Evolutionary conservation across 148 eudicot genomes (phyloP).

Genomic region (Cornus suecica): DNA sequence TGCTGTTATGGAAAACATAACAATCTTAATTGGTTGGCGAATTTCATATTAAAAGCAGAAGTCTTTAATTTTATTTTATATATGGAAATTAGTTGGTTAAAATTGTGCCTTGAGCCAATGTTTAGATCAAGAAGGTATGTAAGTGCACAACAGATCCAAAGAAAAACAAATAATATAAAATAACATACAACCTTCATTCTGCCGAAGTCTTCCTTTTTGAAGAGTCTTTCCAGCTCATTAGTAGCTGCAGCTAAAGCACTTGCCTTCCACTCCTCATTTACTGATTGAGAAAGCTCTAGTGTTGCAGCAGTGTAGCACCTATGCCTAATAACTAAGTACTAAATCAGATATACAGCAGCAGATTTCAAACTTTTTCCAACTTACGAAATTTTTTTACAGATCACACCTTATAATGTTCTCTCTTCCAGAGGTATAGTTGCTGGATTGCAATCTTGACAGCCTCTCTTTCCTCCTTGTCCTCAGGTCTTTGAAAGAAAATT

Average conservation of each 20-base stretch:
- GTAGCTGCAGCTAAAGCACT: conserved; percentile 88
- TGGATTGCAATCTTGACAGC: conserved; percentile 42
- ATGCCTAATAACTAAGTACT: conserved; percentile 16
- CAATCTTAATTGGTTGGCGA: no score
- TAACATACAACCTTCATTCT: conserved; percentile 67
- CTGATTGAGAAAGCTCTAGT: conserved; percentile 60
- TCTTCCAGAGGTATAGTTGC: conserved; percentile 27
- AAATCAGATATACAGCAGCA: conserved; percentile 11
- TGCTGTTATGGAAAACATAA: no score
- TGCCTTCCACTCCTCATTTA: conserved; percentile 64
- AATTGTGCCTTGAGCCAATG: not conserved
- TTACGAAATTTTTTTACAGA: not conserved
- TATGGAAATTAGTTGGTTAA: no score
- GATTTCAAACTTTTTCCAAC: not conserved
- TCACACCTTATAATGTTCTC: conserved; percentile 43
- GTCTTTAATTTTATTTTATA: no score
- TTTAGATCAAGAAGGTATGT: not conserved
- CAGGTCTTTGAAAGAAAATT: conserved; percentile 68
- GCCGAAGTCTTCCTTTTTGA: conserved; percentile 78
- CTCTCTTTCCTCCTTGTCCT: conserved; percentile 56
- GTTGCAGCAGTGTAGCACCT: conserved; percentile 85
- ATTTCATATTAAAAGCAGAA: no score
- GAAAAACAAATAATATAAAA: not conserved
- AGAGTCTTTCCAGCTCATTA: conserved; percentile 81
- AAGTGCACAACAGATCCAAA: not conserved